These are phyloP conservation scores for Tylopilus orsonianus DNA, from an alignment of 1,284 basidiomycete species.

Conservation along the genomic window DNA sequence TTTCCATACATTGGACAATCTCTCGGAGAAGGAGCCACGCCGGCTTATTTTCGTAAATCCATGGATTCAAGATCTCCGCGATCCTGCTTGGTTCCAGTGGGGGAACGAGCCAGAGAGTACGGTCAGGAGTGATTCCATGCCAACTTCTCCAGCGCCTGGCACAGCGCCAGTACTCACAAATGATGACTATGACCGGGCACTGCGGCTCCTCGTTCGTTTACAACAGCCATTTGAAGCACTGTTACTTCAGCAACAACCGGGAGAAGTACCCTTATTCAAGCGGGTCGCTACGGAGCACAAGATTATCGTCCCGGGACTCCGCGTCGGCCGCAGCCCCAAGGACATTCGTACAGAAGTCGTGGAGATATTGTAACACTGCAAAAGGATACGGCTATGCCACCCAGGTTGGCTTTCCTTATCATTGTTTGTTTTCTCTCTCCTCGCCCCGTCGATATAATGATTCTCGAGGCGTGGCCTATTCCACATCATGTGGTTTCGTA, in stretches of 20 bases:
- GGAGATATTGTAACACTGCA: background rate
- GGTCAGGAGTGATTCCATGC: too few species aligned
- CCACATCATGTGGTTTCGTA: too few species aligned
- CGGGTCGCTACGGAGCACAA: background rate
- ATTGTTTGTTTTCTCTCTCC: too few species aligned
- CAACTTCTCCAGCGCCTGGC: background rate
- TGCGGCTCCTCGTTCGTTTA: background rate
- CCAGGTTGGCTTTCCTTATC: too few species aligned
- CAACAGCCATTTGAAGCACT: background rate
- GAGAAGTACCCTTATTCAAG: background rate
- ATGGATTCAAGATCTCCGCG: background rate
- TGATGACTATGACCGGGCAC: background rate
- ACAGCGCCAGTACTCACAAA: background rate
- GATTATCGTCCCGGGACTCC: background rate
- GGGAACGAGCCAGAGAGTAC: too few species aligned
- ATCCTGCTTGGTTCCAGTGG: background rate
- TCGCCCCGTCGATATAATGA: too few species aligned
- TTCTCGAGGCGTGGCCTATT: too few species aligned
- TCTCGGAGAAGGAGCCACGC: background rate
- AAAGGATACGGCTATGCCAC: too few species aligned
- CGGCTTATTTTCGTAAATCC: background rate
- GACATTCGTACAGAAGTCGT: background rate
- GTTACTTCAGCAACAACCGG: background rate
- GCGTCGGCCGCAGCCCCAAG: background rate
- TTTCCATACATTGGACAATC: background rate